A percentile compares a stretch with the other conserved stretches of the same genome.
These are phyloP conservation scores for Puccinia horiana DNA, from an alignment of 1,284 basidiomycete genomes.

Conservation along the genomic window DNA sequence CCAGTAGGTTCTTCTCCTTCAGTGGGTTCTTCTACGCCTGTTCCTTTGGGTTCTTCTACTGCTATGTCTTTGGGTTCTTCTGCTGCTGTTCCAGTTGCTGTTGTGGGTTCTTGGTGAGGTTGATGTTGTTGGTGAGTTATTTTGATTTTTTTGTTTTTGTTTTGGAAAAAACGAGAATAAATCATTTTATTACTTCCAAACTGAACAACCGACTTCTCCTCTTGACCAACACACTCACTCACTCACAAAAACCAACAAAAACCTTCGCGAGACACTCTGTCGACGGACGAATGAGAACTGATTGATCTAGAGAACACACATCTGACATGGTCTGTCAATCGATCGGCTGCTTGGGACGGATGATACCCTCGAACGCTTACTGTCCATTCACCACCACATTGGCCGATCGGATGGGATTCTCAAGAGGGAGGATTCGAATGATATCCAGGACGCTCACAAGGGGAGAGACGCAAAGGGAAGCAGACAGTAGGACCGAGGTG, in stretches of 20 bases:
- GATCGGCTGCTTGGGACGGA: neutral
- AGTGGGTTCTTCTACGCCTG: no score
- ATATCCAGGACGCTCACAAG: neutral
- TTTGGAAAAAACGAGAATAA: conserved; percentile 11
- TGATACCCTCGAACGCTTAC: neutral
- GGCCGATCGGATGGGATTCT: neutral
- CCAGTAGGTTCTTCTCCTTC: no score
- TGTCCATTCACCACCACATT: neutral
- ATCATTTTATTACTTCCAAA: neutral
- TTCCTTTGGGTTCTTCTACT: no score
- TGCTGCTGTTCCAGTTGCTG: no score
- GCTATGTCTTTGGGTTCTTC: no score
- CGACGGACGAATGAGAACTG: no score
- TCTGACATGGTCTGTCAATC: neutral
- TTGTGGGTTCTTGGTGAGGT: neutral
- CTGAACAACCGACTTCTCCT: no score
- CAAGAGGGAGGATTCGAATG: neutral
- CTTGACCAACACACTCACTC: neutral
- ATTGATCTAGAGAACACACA: neutral
- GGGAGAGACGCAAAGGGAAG: neutral
- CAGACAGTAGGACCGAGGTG: neutral
- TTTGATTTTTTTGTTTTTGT: neutral
- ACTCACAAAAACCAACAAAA: neutral
- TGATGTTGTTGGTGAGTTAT: neutral
- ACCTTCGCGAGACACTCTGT: no score